These are phyloP conservation scores for Collybia sp. DNA, from an alignment of 768 basidiomycete species.

Conservation along the genomic window DNA sequence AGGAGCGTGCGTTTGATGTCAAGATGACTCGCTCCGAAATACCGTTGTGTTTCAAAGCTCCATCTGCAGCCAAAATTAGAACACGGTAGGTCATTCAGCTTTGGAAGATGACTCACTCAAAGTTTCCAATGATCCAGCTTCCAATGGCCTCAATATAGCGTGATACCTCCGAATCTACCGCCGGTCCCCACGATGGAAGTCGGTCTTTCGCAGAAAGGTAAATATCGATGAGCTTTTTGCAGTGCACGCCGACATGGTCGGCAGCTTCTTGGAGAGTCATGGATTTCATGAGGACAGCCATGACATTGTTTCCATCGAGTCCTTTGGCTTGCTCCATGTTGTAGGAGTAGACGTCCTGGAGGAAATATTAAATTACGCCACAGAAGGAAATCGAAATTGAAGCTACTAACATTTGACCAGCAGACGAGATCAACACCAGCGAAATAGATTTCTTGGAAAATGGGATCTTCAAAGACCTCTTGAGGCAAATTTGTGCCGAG, in stretches of 20 bases:
- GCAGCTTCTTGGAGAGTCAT: constrained; percentile 55
- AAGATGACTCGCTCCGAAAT: constrained; percentile 54
- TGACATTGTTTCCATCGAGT: constrained; percentile 59
- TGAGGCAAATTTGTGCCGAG: constrained; percentile 62
- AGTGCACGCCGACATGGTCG: constrained; percentile 51
- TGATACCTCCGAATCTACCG: constrained; percentile 45
- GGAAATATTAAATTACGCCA: constrained; percentile 5
- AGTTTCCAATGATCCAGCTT: constrained; percentile 59
- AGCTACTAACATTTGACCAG: constrained; percentile 54
- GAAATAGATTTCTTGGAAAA: constrained; percentile 48
- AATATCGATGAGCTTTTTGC: constrained; percentile 41
- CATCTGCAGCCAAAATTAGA: constrained; percentile 31
- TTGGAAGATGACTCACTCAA: constrained; percentile 31
- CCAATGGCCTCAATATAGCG: constrained; percentile 52
- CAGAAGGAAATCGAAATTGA: not conserved
- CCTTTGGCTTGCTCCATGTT: constrained; percentile 70
- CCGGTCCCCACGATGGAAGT: constrained; percentile 44
- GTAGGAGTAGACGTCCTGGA: constrained; percentile 67
- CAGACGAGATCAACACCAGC: constrained; percentile 63
- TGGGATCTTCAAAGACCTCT: constrained; percentile 51
- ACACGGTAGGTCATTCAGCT: constrained; percentile 5
- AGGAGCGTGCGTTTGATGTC: constrained; percentile 48
- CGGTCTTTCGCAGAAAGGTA: constrained; percentile 41
- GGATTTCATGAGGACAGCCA: constrained; percentile 60
- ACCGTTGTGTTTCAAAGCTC: constrained; percentile 67